A percentile compares a stretch with the other conserved stretches of the same genome.
Conservation (phyloP, 1,284 basidiomycete species). For the Cutaneotrichosporon spelunceum region DNA sequence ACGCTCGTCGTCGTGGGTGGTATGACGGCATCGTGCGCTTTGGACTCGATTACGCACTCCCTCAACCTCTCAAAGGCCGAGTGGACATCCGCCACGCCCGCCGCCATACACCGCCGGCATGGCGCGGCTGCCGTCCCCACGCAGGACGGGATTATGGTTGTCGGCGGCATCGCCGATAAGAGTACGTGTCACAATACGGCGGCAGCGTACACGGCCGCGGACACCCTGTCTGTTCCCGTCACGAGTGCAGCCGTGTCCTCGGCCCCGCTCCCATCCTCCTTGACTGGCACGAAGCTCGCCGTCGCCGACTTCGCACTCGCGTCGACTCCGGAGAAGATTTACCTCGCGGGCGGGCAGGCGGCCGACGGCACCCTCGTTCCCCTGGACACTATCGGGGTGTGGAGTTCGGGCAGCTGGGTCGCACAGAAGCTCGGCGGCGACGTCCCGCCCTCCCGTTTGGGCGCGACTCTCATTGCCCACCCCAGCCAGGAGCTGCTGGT, state of each 20-base stretch:
- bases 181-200: conserved; percentile 43
- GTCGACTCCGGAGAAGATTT: conserved; percentile 30
- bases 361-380: conserved; percentile 39
- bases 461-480: conserved; percentile 48
- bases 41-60: conserved; percentile 41
- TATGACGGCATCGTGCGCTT: conserved; percentile 43
- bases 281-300: conserved; percentile 41
- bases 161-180: conserved; percentile 48
- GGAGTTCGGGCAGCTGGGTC: conserved; percentile 42
- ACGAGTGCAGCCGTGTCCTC: conserved; percentile 26
- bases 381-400: conserved; percentile 39
- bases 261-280: conserved; percentile 28
- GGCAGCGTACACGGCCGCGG: conserved; percentile 39
- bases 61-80: conserved; percentile 28
- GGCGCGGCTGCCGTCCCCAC: conserved; percentile 38
- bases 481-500: conserved; percentile 42
- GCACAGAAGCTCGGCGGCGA: conserved; percentile 40
- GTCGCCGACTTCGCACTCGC: conserved; percentile 49
- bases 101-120: conserved; percentile 35
- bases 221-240: conserved; percentile 40
- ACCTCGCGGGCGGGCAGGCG: conserved; percentile 45
- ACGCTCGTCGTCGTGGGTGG: conserved; percentile 45
- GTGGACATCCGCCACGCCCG: conserved; percentile 39
- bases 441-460: conserved; percentile 43
- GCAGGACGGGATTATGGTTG: conserved; percentile 37